Base-by-base conservation (phyloP, 1,284 basidiomycete species). In the Trichosporon sp. region DNA sequence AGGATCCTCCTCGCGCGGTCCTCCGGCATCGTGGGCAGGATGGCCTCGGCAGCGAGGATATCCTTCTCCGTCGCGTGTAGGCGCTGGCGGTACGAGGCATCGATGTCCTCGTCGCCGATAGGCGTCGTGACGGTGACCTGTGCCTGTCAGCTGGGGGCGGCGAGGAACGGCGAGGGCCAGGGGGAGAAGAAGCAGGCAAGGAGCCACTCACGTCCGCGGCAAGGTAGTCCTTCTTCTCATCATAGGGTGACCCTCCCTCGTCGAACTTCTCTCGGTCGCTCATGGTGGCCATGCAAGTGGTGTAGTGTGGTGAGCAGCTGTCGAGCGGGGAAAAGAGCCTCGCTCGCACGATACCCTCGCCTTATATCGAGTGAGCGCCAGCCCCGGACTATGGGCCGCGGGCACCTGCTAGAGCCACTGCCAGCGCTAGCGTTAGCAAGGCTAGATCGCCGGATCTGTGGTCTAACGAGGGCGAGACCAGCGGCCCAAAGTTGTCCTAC, bases 1-100 rank as follows among this genome's bases (percentile, higher is more conserved):
- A 74, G 65, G 61, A 74, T 70, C 65, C 69, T 34, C 33, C 49
- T 25, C 25, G 49, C 49, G 3, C 49, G 49, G 6, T 27, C 49
- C 49, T n/a, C 49, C 27, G 49, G 49, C 49, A 54, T 54, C 8
- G 27, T 31, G 19, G 25, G 25, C 25, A 54, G 49, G 11, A 54
- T 13, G 27, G 13, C 27, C 49, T 54, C 49, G 49, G 49, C 49
- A 10, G 49, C 49, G 14, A 54, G 49, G 14, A 54, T 54, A 27
- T 54, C 49, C 49, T 54, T 54, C 49, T 54, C 49, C 6, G 49
- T 54, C 27, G 49, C 49, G 19, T 58, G 57, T 14, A 54, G 49
- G 6, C 49, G 49, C 19, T 27, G 25, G 27, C 49, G 49, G 29
- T 54, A 54, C 49, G 49, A 13, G 29, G 19, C 14, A 27, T 54